These are phyloP conservation scores for Saccharomyces hybrid DNA, from an alignment of 1,139 yeast species.

Conservation along the genomic window DNA sequence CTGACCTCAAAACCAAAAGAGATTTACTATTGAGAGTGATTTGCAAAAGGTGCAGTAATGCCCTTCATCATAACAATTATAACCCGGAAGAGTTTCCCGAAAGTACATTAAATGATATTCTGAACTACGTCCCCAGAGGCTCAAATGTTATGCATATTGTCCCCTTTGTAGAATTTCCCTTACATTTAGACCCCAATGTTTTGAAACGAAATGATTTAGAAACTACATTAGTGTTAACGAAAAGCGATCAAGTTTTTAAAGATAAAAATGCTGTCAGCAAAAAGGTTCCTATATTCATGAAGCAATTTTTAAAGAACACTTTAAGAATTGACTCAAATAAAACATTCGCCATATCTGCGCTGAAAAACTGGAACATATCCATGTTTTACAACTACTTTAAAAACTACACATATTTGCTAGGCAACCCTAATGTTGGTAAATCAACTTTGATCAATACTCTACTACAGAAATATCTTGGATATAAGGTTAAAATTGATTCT, in stretches of 20 bases:
- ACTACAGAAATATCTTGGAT: conserved; percentile 24
- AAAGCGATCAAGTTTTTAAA: conserved; percentile 24
- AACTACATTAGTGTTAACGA: conserved; percentile 21
- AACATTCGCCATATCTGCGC: conserved; percentile 44
- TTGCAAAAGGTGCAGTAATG: conserved; percentile 53
- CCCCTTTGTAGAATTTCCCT: conserved; percentile 65
- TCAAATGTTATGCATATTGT: conserved; percentile 53
- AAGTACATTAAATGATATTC: conserved; percentile 33
- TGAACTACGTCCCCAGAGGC: conserved; percentile 40
- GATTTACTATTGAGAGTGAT: conserved; percentile 8
- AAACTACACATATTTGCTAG: conserved; percentile 51
- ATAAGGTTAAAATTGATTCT: conserved; percentile 12
- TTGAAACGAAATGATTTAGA: conserved; percentile 18
- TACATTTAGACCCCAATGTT: conserved; percentile 41
- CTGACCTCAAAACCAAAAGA: background rate
- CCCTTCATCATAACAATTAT: conserved; percentile 38
- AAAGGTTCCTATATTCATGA: conserved; percentile 17
- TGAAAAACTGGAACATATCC: conserved; percentile 45
- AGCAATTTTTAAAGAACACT: conserved; percentile 30
- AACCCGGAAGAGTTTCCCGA: conserved; percentile 35
- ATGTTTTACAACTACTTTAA: conserved; percentile 31
- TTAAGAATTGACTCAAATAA: conserved; percentile 39
- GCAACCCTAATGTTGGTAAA: conserved; percentile 73
- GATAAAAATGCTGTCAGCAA: conserved; percentile 15
- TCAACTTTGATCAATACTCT: conserved; percentile 54